These are phyloP conservation scores for Ceriops tagal DNA, from an alignment of 345 rosid species.

Conservation along the genomic window DNA sequence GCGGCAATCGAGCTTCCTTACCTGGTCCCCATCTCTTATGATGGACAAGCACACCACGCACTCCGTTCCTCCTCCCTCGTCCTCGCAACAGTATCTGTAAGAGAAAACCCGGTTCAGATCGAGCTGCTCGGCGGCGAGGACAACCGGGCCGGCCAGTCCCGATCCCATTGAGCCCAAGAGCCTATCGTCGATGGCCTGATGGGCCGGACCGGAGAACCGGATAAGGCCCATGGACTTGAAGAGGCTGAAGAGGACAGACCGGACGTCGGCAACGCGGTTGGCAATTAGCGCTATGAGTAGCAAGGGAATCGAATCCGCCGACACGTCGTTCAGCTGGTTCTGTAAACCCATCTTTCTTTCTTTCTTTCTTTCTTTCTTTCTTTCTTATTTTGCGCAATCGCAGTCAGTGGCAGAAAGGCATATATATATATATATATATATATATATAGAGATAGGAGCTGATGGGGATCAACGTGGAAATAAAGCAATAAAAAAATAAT, in stretches of 20 bases:
- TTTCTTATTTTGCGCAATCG: too few relatives aligned
- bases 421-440: too few relatives aligned
- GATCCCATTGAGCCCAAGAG: constrained; percentile 28
- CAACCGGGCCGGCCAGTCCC: constrained; percentile 45
- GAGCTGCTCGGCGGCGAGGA: constrained; percentile 67
- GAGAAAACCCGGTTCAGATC: constrained; percentile 50
- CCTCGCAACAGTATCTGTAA: constrained; percentile 24
- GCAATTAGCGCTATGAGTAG: constrained; percentile 57
- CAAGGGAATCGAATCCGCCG: constrained; percentile 72
- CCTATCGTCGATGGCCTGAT: constrained; percentile 13
- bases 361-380: too few relatives aligned
- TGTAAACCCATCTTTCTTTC: constrained; percentile 56
- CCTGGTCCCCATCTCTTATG: constrained; percentile 66
- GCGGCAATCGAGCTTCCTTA: constrained; percentile 73
- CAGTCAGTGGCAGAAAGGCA: too few relatives aligned
- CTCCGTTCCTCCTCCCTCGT: constrained; percentile 15
- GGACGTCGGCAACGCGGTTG: constrained; percentile 44
- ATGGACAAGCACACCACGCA: constrained; percentile 66
- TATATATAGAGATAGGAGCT: too few relatives aligned
- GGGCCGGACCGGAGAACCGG: constrained; percentile 15
- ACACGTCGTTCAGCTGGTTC: constrained; percentile 62
- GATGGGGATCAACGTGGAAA: too few relatives aligned
- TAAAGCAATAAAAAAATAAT: too few relatives aligned
- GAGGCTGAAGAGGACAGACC: constrained; percentile 37
- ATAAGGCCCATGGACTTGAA: constrained; percentile 25